phyloP scores from a whole-genome alignment of 352 stramenopile species.

The Peronospora destructor region DNA sequence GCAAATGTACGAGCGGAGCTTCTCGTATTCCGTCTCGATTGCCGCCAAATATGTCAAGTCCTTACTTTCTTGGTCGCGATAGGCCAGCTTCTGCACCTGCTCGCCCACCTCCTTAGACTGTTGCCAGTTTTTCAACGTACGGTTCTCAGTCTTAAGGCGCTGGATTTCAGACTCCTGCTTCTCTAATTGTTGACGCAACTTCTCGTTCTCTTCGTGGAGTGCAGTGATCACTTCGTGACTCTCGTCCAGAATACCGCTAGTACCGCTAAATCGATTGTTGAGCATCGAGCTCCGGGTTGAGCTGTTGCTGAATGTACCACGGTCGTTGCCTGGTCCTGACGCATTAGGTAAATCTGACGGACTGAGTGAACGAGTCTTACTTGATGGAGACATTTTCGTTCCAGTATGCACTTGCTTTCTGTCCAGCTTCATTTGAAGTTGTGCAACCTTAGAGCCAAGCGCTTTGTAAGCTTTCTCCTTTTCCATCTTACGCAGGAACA shows the following conservation, averaged over 20 bases:
- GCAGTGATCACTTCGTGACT: slow-evolving; percentile 84
- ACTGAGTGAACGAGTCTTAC: slow-evolving; percentile 24
- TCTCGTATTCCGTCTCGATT: slow-evolving; percentile 81
- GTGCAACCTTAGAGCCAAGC: slow-evolving; percentile 62
- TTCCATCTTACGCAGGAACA: slow-evolving; percentile 76
- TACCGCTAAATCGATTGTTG: slow-evolving; percentile 51
- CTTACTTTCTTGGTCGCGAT: slow-evolving; percentile 81
- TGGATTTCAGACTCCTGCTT: slow-evolving; percentile 71
- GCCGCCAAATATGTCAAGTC: slow-evolving; percentile 75
- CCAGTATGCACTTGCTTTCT: slow-evolving; percentile 41
- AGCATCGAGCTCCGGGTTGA: slow-evolving; percentile 48
- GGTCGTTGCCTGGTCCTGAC: slow-evolving; percentile 12
- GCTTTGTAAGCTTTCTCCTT: slow-evolving; percentile 76
- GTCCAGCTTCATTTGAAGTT: slow-evolving; percentile 64
- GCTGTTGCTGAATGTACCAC: slow-evolving; percentile 20
- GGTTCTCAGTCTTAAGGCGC: slow-evolving; percentile 68
- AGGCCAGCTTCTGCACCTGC: slow-evolving; percentile 80
- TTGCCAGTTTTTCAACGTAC: slow-evolving; percentile 77
- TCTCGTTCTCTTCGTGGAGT: slow-evolving; percentile 78
- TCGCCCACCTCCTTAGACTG: slow-evolving; percentile 84
- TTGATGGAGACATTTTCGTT: slow-evolving; percentile 40
- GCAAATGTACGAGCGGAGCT: slow-evolving; percentile 72
- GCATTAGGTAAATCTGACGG: slow-evolving; percentile 22
- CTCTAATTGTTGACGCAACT: slow-evolving; percentile 63
- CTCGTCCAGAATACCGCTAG: slow-evolving; percentile 76